Conservation (phyloP, 345 rosid species). For the Citrus australasica region DNA sequence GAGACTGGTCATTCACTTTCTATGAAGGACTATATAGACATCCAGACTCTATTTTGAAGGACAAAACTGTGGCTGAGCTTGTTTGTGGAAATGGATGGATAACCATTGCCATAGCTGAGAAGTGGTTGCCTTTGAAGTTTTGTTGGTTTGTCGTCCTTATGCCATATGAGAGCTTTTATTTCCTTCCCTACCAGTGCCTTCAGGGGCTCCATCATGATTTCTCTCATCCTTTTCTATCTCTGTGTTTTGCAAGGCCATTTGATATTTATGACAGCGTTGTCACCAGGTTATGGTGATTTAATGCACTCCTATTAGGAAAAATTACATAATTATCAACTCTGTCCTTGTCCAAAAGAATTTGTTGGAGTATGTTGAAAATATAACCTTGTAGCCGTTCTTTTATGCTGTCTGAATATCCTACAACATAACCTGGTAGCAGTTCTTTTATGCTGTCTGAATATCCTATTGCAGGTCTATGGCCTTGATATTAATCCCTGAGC, state of each 20-base stretch:
- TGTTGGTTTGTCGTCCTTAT: background rate
- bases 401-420: background rate
- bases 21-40: constrained; percentile 92
- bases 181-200: background rate
- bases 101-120: constrained; percentile 83
- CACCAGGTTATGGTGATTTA: background rate
- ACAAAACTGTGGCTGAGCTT: constrained; percentile 81
- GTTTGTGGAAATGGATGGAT: constrained; percentile 99
- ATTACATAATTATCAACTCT: background rate
- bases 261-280: background rate
- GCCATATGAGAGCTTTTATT: background rate
- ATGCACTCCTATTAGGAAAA: background rate
- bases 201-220: background rate
- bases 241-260: background rate
- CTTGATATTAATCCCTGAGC: constrained; percentile 97
- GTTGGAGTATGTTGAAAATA: background rate
- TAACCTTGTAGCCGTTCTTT: constrained; percentile 9
- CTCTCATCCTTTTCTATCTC: background rate
- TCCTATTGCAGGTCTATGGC: constrained; percentile 69
- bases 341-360: background rate
- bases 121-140: constrained; percentile 94
- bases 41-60: constrained; percentile 88
- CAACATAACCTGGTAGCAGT: too few species aligned
- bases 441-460: constrained; percentile 2
- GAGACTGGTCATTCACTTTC: constrained; percentile 96